Conservation (phyloP, 2,329 filamentous ascomycete species). For the Laburnicola sp. region DNA sequence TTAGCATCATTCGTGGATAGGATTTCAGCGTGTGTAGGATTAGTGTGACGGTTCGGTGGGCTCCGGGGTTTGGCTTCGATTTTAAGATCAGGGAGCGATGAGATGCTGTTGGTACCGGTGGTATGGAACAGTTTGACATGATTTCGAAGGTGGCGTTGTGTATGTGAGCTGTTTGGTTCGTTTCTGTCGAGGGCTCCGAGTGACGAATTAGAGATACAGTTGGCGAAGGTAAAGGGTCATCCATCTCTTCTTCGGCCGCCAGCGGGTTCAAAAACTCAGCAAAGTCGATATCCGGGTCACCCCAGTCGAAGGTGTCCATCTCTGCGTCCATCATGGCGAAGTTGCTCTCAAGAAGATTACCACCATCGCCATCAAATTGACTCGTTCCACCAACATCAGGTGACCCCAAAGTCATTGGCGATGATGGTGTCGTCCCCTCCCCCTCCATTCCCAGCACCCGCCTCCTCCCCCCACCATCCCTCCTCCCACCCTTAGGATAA, state of each 20-base stretch:
- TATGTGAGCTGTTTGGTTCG: background rate
- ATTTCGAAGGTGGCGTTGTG: conserved; percentile 5
- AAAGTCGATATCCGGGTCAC: conserved; percentile 24
- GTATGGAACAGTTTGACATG: conserved; percentile 23
- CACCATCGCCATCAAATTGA: background rate
- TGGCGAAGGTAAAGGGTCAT: conserved; percentile 11
- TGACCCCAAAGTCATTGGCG: no score
- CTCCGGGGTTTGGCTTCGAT: conserved; percentile 27
- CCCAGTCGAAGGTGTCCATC: conserved; percentile 19
- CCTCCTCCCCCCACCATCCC: no score
- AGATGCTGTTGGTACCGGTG: conserved; percentile 19
- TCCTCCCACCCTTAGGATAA: no score
- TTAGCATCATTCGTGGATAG: conserved; percentile 48
- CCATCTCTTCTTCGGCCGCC: conserved; percentile 14
- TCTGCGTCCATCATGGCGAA: background rate
- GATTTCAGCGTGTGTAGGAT: conserved; percentile 50
- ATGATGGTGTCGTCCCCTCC: no score
- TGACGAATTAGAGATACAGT: conserved; percentile 15
- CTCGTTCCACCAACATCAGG: no score
- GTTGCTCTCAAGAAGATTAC: background rate
- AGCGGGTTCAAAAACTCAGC: conserved; percentile 18
- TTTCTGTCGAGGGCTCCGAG: conserved; percentile 15
- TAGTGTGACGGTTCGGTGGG: conserved; percentile 42
- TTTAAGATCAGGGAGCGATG: conserved; percentile 34
- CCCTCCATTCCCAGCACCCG: no score